Evolutionary conservation across 1,284 basidiomycete genomes (phyloP).

Genomic region (Cryptococcus sp.): DNA sequence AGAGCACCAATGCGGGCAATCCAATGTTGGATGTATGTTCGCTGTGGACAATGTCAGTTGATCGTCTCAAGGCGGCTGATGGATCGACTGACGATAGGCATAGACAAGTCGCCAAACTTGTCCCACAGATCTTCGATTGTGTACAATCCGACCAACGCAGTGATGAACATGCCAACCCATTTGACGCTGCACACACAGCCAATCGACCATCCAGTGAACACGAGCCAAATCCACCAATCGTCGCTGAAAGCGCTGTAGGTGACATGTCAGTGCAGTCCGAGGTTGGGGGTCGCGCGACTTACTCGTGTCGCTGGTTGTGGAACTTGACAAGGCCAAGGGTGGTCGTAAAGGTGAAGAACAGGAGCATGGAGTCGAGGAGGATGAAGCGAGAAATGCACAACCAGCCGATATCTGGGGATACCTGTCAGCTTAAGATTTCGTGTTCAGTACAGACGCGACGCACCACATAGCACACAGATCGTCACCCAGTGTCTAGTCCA

Average conservation of each 20-base stretch:
- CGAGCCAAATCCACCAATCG: slow-evolving; percentile 96
- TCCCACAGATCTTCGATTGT: slow-evolving; percentile 98
- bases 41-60: slow-evolving; percentile 36
- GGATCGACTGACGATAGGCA: slow-evolving; percentile 70
- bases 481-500: slow-evolving; percentile 89
- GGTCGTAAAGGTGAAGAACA: slow-evolving; percentile 97
- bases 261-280: neutral
- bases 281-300: slow-evolving; percentile 42
- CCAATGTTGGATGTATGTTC: slow-evolving; percentile 90
- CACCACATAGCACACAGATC: slow-evolving; percentile 88
- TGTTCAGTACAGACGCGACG: slow-evolving; percentile 39
- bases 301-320: slow-evolving; percentile 93
- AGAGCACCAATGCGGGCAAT: slow-evolving; percentile 80
- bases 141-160: slow-evolving; percentile 89
- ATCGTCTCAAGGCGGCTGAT: neutral
- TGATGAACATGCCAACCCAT: slow-evolving; percentile 94
- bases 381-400: slow-evolving; percentile 95
- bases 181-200: slow-evolving; percentile 97
- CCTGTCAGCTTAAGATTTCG: too few species aligned
- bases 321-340: slow-evolving; percentile 95
- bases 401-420: slow-evolving; percentile 82
- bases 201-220: slow-evolving; percentile 86
- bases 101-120: slow-evolving; percentile 93
- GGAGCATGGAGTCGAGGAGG: slow-evolving; percentile 93
- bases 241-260: slow-evolving; percentile 74